A percentile compares a stretch with the other conserved stretches of the same genome.
Evolutionary conservation across 257 asterid genomes (phyloP).

Genomic region (Eustoma russellianum): DNA sequence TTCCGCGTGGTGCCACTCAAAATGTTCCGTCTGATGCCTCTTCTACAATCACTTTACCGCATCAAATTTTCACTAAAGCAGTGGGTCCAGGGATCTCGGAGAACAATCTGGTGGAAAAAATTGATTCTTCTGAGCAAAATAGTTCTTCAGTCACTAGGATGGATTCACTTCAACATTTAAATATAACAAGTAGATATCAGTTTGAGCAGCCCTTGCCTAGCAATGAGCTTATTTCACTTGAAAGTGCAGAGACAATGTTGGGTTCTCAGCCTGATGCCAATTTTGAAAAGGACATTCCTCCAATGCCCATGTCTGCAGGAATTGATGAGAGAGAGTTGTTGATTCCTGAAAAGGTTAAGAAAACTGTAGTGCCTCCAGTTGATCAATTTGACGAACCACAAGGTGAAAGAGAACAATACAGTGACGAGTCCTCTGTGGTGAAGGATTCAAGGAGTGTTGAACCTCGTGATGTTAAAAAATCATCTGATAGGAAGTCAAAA

Average conservation of each 20-base stretch:
- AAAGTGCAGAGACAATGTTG: conserved; percentile 19
- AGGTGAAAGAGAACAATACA: conserved; percentile 25
- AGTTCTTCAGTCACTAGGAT: conserved; percentile 16
- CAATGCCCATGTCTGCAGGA: no score
- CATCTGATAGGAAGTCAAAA: conserved; percentile 70
- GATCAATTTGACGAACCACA: conserved; percentile 20
- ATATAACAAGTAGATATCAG: conserved; percentile 12
- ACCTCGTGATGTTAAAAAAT: conserved; percentile 44
- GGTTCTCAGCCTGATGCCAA: conserved; percentile 22
- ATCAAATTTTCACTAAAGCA: conserved; percentile 30
- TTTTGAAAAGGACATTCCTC: no score
- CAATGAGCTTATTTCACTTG: conserved; percentile 20
- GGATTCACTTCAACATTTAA: conserved; percentile 22
- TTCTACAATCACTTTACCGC: conserved; percentile 37
- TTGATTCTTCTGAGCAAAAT: conserved; percentile 25
- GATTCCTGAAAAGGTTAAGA: conserved; percentile 17
- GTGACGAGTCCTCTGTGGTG: conserved; percentile 25
- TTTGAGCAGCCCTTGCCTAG: conserved; percentile 22
- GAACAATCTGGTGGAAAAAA: conserved; percentile 28
- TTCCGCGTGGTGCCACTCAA: conserved; percentile 37
- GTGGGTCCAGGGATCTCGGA: conserved; percentile 32
- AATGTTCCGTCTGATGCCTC: conserved; percentile 34
- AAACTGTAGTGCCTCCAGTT: conserved; percentile 17
- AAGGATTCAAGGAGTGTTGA: conserved; percentile 45
- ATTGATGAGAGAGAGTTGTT: conserved; percentile 15